Evolutionary conservation across 2,329 filamentous ascomycete genomes (phyloP).

Genomic region (Coniochaeta hoffmannii): DNA sequence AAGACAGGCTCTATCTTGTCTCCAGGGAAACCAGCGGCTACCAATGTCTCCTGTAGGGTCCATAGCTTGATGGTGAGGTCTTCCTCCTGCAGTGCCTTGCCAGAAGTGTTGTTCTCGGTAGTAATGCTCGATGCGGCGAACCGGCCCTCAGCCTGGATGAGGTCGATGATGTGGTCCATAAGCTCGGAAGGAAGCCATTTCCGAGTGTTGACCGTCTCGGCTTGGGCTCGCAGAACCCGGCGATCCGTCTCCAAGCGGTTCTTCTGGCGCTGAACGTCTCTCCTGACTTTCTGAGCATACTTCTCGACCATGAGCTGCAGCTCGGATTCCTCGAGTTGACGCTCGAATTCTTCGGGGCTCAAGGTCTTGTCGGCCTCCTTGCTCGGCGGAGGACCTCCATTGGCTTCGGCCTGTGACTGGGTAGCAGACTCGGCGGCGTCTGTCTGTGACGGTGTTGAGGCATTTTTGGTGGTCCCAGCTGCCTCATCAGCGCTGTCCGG

Average conservation of each 20-base stretch:
- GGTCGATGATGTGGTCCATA: slow-evolving; percentile 66
- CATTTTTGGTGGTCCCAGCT: slow-evolving; percentile 13
- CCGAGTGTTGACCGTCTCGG: slow-evolving; percentile 61
- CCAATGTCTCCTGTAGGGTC: slow-evolving; percentile 70
- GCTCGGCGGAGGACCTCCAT: neutral
- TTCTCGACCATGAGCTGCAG: slow-evolving; percentile 84
- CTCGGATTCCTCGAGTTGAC: slow-evolving; percentile 82
- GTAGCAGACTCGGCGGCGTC: slow-evolving; percentile 15
- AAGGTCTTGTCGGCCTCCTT: slow-evolving; percentile 38
- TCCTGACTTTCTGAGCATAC: slow-evolving; percentile 67
- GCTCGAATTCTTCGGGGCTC: slow-evolving; percentile 83
- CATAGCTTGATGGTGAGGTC: slow-evolving; percentile 74
- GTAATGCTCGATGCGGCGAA: slow-evolving; percentile 45
- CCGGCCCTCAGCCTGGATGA: slow-evolving; percentile 60
- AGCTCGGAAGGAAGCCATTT: slow-evolving; percentile 79
- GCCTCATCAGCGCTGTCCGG: slow-evolving; percentile 26
- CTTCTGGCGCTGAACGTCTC: slow-evolving; percentile 71
- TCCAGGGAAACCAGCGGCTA: slow-evolving; percentile 59
- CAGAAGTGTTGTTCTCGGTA: slow-evolving; percentile 33
- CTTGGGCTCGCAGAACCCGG: slow-evolving; percentile 71
- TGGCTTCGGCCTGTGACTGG: slow-evolving; percentile 10
- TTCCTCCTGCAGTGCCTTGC: slow-evolving; percentile 62
- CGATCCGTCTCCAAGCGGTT: slow-evolving; percentile 77
- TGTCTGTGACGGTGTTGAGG: slow-evolving; percentile 11
- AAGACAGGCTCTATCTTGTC: slow-evolving; percentile 57